Percentiles rank a stretch among this genome's conserved stretches.
These are phyloP conservation scores for Sclerospora graminicola DNA, from an alignment of 352 stramenopile species.

Conservation along the genomic window DNA sequence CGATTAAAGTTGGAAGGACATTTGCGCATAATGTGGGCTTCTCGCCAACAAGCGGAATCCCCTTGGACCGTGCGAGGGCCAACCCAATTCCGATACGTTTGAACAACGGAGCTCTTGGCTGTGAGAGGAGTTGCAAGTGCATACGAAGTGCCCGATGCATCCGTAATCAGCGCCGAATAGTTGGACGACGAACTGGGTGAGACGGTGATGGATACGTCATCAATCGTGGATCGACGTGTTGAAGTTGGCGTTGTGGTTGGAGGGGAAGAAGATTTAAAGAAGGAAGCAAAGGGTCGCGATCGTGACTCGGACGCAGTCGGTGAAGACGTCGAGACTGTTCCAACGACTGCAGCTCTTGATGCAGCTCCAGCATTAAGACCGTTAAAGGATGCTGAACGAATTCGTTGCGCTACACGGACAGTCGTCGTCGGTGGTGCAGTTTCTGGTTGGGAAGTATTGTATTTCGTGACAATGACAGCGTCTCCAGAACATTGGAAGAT, in stretches of 20 bases:
- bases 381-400: conserved; percentile 1
- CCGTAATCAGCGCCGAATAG: conserved; percentile 9
- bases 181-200: conserved; percentile 6
- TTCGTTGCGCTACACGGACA: not conserved
- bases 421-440: not conserved
- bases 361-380: not conserved
- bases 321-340: not conserved
- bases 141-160: conserved; percentile 10
- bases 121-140: conserved; percentile 10
- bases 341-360: not conserved
- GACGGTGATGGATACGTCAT: conserved; percentile 5
- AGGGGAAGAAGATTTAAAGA: conserved; percentile 3
- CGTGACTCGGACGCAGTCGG: conserved; percentile 1
- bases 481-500: not conserved
- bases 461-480: conserved; percentile 4
- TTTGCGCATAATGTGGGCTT: conserved; percentile 18
- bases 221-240: not conserved
- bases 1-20: conserved; percentile 26
- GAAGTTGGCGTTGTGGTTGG: not conserved
- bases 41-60: conserved; percentile 11
- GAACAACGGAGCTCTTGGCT: conserved; percentile 12
- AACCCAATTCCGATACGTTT: conserved; percentile 25
- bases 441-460: conserved; percentile 2
- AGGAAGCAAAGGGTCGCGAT: conserved; percentile 4
- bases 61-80: conserved; percentile 10